Percentiles rank a stretch among this genome's conserved stretches.
These are phyloP conservation scores for Limtongia smithiae DNA, from an alignment of 805 yeast species.

Conservation along the genomic window DNA sequence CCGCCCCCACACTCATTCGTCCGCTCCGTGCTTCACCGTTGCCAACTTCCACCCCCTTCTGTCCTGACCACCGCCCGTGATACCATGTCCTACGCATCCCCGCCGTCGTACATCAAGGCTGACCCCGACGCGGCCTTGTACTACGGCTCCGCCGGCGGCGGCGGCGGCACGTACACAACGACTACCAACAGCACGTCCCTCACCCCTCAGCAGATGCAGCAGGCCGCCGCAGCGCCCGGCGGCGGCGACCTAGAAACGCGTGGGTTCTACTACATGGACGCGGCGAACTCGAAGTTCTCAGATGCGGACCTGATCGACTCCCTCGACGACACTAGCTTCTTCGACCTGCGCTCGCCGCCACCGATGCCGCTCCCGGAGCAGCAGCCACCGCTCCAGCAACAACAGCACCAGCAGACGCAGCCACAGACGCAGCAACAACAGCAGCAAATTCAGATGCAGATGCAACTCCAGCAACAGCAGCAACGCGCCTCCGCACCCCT, in stretches of 20 bases:
- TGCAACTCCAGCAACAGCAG: conserved; percentile 4
- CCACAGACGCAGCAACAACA: background rate
- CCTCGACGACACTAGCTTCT: background rate
- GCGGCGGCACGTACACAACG: conserved; percentile 1
- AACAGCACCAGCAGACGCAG: background rate
- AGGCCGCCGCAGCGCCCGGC: background rate
- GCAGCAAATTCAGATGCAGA: background rate
- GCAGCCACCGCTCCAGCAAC: background rate
- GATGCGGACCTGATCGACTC: conserved; percentile 24
- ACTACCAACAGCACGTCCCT: background rate
- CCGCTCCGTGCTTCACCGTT: no score
- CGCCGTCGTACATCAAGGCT: conserved; percentile 27
- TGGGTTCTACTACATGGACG: conserved; percentile 24
- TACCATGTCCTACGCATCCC: conserved; percentile 23
- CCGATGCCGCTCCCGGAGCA: no score
- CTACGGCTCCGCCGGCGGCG: background rate
- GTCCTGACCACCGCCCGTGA: no score
- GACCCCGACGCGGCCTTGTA: conserved; percentile 20
- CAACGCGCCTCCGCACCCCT: background rate
- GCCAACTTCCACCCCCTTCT: no score
- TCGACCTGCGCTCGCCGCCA: background rate
- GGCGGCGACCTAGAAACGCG: conserved; percentile 6
- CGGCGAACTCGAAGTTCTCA: conserved; percentile 25
- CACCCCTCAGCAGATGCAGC: background rate
- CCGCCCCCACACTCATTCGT: no score